Evolutionary conservation across 257 asterid genomes (phyloP).

Genomic region (Dorcoceras hygrometricum): DNA sequence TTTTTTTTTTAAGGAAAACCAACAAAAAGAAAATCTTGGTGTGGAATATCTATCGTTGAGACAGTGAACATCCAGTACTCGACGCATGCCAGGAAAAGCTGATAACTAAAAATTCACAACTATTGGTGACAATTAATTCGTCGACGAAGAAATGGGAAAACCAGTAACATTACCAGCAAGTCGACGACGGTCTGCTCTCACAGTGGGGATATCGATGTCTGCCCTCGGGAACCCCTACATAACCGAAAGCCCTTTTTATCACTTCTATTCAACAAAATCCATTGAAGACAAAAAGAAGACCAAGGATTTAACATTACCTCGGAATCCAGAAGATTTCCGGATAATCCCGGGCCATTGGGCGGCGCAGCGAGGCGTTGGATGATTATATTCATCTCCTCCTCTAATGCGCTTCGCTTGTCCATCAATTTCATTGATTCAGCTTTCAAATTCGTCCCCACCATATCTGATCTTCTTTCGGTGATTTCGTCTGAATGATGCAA

Average conservation of each 20-base stretch:
- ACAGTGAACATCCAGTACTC: conserved; percentile 8
- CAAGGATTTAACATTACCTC: conserved; percentile 39
- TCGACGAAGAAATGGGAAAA: neutral
- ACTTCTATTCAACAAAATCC: neutral
- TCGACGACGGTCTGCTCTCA: conserved; percentile 68
- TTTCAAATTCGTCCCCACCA: conserved; percentile 88
- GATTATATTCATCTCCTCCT: conserved; percentile 73
- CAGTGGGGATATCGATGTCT: conserved; percentile 71
- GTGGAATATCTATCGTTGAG: neutral
- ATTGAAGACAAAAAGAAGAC: neutral
- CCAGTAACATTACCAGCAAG: conserved; percentile 58
- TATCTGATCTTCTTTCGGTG: conserved; percentile 22
- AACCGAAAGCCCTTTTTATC: conserved; percentile 8
- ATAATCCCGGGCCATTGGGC: conserved; percentile 87
- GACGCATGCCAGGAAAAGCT: conserved; percentile 1
- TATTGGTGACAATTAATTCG: neutral
- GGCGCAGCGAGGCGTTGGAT: conserved; percentile 63
- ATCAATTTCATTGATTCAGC: conserved; percentile 74
- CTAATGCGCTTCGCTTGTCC: conserved; percentile 65
- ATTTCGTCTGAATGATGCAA: conserved; percentile 9
- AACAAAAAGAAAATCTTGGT: neutral
- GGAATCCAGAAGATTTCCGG: conserved; percentile 75
- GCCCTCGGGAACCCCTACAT: conserved; percentile 93
- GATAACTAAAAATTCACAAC: neutral
- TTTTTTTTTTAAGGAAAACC: neutral